Percentiles rank a stretch among this genome's conserved stretches.
Conservation (phyloP, 352 stramenopile species). For the Aphanomyces cochlioides region DNA sequence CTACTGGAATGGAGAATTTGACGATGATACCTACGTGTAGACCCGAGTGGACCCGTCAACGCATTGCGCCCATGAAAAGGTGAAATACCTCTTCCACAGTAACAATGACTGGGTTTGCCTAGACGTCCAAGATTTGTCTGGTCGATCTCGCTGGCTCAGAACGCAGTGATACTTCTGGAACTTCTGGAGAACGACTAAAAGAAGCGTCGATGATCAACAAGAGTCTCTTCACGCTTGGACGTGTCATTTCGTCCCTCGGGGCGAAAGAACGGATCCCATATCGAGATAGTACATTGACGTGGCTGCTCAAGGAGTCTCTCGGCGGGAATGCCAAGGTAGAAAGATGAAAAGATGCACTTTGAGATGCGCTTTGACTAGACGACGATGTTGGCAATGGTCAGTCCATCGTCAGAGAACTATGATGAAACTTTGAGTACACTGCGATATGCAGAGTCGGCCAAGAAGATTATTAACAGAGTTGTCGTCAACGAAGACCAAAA, state of each 20-base stretch:
- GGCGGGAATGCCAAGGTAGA: constrained; percentile 72
- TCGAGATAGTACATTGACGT: constrained; percentile 81
- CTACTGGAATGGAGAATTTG: too few species aligned
- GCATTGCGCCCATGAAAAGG: constrained; percentile 63
- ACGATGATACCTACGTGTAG: neutral
- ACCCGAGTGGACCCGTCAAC: constrained; percentile 60
- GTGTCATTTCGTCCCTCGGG: constrained; percentile 81
- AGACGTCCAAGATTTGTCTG: constrained; percentile 85
- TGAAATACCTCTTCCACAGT: constrained; percentile 14
- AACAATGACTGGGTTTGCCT: neutral
- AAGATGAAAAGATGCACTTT: neutral
- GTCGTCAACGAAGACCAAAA: constrained; percentile 84
- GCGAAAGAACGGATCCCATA: constrained; percentile 71
- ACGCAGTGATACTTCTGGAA: constrained; percentile 71
- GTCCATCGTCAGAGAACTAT: constrained; percentile 66
- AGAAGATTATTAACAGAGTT: constrained; percentile 76
- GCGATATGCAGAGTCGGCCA: constrained; percentile 77
- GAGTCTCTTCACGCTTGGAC: constrained; percentile 83
- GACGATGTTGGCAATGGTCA: constrained; percentile 86
- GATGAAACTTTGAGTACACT: constrained; percentile 84
- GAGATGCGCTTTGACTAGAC: constrained; percentile 40
- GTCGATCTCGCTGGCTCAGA: constrained; percentile 83
- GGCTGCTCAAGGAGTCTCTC: constrained; percentile 82
- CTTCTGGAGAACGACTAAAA: constrained; percentile 84
- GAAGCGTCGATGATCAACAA: constrained; percentile 92